phyloP scores from a whole-genome alignment of 2,329 filamentous ascomycete genomes.

The Calonectria hawksworthii region DNA sequence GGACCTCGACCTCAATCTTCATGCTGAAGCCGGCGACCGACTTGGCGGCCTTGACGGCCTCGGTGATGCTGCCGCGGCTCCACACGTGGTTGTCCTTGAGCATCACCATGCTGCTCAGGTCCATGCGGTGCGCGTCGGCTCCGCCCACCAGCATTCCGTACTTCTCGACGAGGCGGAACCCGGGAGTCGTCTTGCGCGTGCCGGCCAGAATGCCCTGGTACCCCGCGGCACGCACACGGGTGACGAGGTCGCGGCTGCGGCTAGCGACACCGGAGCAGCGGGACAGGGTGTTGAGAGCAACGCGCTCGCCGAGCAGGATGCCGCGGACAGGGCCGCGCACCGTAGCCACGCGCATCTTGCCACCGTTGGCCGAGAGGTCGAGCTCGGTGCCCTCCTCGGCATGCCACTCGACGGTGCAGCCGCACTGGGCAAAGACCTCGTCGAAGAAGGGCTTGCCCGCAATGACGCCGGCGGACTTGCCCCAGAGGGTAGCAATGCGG shows the following conservation, averaged over 20 bases:
- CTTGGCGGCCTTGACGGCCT: conserved; percentile 87
- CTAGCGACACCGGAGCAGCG: conserved; percentile 93
- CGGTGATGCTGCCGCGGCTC: conserved; percentile 87
- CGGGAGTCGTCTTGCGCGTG: conserved; percentile 96
- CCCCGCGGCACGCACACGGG: conserved; percentile 73
- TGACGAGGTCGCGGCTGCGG: conserved; percentile 69
- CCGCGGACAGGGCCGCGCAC: conserved; percentile 85
- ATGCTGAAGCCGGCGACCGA: conserved; percentile 88
- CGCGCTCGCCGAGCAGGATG: conserved; percentile 90
- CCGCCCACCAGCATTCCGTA: conserved; percentile 97
- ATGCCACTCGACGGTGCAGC: conserved; percentile 94
- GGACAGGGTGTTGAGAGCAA: conserved; percentile 91
- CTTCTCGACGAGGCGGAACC: conserved; percentile 96
- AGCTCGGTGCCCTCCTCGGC: conserved; percentile 80
- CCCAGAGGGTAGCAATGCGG: conserved; percentile 76
- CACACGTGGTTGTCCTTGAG: conserved; percentile 99
- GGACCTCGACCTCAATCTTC: conserved; percentile 97
- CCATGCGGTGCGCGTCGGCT: conserved; percentile 91
- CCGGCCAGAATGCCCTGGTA: conserved; percentile 91
- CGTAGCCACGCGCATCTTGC: conserved; percentile 78
- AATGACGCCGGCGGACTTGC: conserved; percentile 82
- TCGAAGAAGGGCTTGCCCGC: conserved; percentile 96
- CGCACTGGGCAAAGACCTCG: conserved; percentile 91
- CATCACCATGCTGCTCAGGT: conserved; percentile 97
- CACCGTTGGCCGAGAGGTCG: conserved; percentile 64